Percentiles rank a stretch among this genome's conserved stretches.
phyloP scores from a whole-genome alignment of 768 basidiomycete species.

The Lentinula boryana region DNA sequence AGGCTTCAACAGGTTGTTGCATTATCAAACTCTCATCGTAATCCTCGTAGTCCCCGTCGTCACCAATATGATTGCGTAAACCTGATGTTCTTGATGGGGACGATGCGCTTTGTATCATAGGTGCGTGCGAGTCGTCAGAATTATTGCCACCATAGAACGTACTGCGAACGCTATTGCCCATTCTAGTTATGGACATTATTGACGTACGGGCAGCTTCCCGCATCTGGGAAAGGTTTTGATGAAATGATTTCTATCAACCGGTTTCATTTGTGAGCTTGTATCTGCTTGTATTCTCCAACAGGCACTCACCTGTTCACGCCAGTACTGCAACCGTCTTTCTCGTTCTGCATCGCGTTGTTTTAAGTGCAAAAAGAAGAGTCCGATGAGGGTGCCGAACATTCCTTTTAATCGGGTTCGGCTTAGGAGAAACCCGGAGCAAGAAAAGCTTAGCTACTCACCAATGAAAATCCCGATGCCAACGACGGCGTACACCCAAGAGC shows the following conservation, averaged over 20 bases:
- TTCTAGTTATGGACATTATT: slow-evolving; percentile 44
- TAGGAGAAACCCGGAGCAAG: background rate
- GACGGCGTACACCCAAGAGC: slow-evolving; percentile 64
- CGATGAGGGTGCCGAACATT: slow-evolving; percentile 65
- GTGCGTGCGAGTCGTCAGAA: slow-evolving; percentile 51
- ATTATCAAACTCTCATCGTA: background rate
- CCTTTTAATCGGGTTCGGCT: slow-evolving; percentile 33
- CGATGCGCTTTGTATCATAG: slow-evolving; percentile 43
- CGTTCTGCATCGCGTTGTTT: slow-evolving; percentile 71
- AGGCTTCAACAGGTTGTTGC: background rate
- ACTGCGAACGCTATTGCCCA: slow-evolving; percentile 39
- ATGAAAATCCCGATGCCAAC: slow-evolving; percentile 68
- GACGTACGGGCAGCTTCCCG: slow-evolving; percentile 67
- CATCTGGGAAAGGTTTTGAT: slow-evolving; percentile 77
- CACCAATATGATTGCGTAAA: slow-evolving; percentile 42
- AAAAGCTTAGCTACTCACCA: slow-evolving; percentile 35
- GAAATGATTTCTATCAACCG: slow-evolving; percentile 58
- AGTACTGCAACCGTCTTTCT: slow-evolving; percentile 82
- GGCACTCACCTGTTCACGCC: slow-evolving; percentile 70
- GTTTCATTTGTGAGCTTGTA: slow-evolving; percentile 5
- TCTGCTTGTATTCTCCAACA: slow-evolving; percentile 3
- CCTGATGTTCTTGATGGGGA: slow-evolving; percentile 46
- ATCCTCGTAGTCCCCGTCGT: slow-evolving; percentile 37
- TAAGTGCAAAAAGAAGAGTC: slow-evolving; percentile 66
- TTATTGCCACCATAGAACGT: slow-evolving; percentile 42